Conservation (phyloP, 345 rosid genomes). For the Dipteronia sinensis region DNA sequence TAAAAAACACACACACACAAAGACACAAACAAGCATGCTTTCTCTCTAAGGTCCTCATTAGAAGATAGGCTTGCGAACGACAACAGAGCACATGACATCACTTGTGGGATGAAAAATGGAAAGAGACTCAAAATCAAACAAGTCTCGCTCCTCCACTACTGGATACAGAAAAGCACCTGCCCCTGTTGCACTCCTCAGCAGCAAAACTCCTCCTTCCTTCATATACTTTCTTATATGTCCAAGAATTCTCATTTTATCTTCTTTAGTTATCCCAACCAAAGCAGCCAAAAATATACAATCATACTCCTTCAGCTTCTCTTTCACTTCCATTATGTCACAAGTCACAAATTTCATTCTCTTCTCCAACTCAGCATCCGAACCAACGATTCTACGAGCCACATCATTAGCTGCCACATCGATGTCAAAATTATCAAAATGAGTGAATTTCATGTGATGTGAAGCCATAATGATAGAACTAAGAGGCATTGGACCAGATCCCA, state of each 20-base stretch:
- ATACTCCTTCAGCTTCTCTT: conserved; percentile 34
- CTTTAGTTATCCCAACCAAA: conserved; percentile 42
- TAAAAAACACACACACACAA: neutral
- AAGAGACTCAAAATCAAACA: conserved; percentile 37
- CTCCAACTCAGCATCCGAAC: conserved; percentile 33
- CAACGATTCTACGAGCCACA: conserved; percentile 30
- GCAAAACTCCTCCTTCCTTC: conserved; percentile 36
- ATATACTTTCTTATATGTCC: conserved; percentile 37
- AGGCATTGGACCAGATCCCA: conserved; percentile 55
- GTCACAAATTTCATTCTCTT: conserved; percentile 42
- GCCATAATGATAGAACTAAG: conserved; percentile 46
- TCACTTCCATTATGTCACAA: conserved; percentile 32
- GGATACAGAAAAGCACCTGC: conserved; percentile 47
- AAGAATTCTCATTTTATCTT: conserved; percentile 30
- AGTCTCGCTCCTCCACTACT: conserved; percentile 32
- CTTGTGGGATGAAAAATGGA: conserved; percentile 41
- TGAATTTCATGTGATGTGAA: conserved; percentile 30
- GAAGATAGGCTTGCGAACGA: conserved; percentile 29
- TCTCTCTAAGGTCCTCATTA: no score
- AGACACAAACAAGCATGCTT: neutral
- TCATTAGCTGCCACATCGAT: conserved; percentile 37
- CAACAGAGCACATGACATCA: conserved; percentile 44
- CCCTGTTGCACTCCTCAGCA: conserved; percentile 46
- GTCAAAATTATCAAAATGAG: conserved; percentile 44
- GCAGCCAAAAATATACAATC: conserved; percentile 49